phyloP scores from a whole-genome alignment of 306 rosid genomes.

The Cucurbita pepo region DNA sequence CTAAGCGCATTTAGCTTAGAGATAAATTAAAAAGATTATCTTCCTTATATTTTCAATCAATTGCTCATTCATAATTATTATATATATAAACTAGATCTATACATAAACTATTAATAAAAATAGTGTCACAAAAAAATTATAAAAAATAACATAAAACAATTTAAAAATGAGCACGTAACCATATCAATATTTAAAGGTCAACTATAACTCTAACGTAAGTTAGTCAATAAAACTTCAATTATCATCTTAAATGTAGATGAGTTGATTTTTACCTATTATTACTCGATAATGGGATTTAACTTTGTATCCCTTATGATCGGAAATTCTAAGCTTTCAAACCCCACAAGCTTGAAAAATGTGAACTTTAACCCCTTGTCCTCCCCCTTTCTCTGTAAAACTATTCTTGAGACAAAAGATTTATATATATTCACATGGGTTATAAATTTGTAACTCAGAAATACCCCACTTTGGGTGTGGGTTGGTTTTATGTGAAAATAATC shows the following conservation, averaged over 20 bases:
- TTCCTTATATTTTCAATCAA: not conserved
- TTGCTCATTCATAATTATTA: not conserved
- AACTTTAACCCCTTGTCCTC: not conserved
- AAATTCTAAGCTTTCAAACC: not conserved
- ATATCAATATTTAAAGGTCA: no score
- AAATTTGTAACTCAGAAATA: not conserved
- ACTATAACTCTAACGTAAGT: no score
- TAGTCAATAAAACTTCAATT: no score
- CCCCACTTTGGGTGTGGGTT: not conserved
- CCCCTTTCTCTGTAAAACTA: not conserved
- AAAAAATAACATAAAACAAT: no score
- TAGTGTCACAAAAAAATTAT: no score
- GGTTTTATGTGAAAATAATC: not conserved
- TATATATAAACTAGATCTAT: no score
- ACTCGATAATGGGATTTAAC: not conserved
- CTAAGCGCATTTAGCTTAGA: not conserved
- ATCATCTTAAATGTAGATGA: no score
- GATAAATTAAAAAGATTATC: not conserved
- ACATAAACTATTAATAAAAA: no score
- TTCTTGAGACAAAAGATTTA: not conserved
- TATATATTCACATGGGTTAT: not conserved
- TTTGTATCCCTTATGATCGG: not conserved
- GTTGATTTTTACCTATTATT: no score
- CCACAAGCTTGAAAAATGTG: not conserved
- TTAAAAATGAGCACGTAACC: no score